Percentiles rank a stretch among this genome's conserved stretches.
phyloP scores from a whole-genome alignment of 2,329 filamentous ascomycete genomes.

The Neonectria sp. region DNA sequence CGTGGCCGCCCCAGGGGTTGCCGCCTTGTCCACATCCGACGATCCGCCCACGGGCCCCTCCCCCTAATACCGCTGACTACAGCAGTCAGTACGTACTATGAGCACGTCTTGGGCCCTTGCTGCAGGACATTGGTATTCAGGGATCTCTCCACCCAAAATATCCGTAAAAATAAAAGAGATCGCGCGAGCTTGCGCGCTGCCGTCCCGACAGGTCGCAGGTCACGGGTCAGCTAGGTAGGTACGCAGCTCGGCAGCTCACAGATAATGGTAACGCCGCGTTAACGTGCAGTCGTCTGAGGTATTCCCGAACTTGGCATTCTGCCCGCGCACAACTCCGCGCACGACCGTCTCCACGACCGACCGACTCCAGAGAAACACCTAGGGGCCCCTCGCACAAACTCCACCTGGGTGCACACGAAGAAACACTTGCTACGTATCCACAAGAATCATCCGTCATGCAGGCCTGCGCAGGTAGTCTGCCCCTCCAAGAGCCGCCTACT shows the following conservation, averaged over 20 bases:
- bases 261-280: neutral
- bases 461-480: neutral
- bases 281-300: conserved; percentile 6
- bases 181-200: conserved; percentile 41
- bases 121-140: conserved; percentile 44
- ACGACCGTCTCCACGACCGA: neutral
- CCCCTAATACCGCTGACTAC: too few species aligned
- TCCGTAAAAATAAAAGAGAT: conserved; percentile 35
- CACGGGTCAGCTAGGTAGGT: conserved; percentile 15
- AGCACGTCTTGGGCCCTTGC: conserved; percentile 28
- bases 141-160: conserved; percentile 43
- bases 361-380: conserved; percentile 16
- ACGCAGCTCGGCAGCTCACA: neutral
- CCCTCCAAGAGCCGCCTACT: conserved; percentile 1
- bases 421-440: conserved; percentile 19
- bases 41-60: conserved; percentile 24
- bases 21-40: conserved; percentile 14
- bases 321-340: neutral
- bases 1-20: neutral
- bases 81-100: too few species aligned
- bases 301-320: conserved; percentile 10
- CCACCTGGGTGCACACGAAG: conserved; percentile 16
- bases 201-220: conserved; percentile 33
- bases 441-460: conserved; percentile 3
- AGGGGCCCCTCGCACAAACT: conserved; percentile 17